A percentile compares a stretch with the other conserved stretches of the same genome.
Evolutionary conservation across 768 basidiomycete genomes (phyloP).

Genomic region (Ramaria rubella): DNA sequence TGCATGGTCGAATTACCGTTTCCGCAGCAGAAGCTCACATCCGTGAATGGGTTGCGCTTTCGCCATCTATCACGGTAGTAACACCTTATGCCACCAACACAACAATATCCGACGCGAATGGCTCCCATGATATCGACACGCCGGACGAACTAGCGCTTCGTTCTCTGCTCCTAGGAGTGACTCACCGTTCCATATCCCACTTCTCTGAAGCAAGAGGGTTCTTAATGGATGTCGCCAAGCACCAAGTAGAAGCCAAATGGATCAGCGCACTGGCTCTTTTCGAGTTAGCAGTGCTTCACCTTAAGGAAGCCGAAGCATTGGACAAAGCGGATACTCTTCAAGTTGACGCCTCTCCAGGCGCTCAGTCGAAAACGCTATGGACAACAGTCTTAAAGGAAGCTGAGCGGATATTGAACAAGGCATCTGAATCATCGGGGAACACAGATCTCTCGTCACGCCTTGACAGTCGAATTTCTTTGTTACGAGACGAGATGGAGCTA

Average conservation of each 20-base stretch:
- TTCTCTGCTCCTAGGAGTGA: conserved; percentile 60
- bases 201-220: conserved; percentile 40
- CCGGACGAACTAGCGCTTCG: conserved; percentile 67
- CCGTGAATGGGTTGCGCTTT: conserved; percentile 41
- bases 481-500: conserved; percentile 59
- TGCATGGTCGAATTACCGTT: conserved; percentile 52
- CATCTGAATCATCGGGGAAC: conserved; percentile 40
- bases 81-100: conserved; percentile 23
- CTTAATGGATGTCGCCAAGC: conserved; percentile 44
- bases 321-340: conserved; percentile 1
- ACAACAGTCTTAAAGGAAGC: conserved; percentile 40
- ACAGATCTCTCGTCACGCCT: conserved; percentile 57
- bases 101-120: conserved; percentile 5
- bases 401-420: conserved; percentile 44
- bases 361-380: conserved; percentile 36
- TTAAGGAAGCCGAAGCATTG: conserved; percentile 46
- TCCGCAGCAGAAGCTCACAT: conserved; percentile 55
- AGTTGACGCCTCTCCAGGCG: not conserved
- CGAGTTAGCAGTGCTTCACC: conserved; percentile 63
- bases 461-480: conserved; percentile 63
- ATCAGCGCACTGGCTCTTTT: conserved; percentile 59
- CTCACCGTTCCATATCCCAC: conserved; percentile 50
- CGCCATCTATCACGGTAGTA: conserved; percentile 37
- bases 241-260: conserved; percentile 47
- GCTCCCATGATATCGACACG: conserved; percentile 47